Base-by-base conservation (phyloP, 139 green algal genomes). In the Mesostigma viride region DNA sequence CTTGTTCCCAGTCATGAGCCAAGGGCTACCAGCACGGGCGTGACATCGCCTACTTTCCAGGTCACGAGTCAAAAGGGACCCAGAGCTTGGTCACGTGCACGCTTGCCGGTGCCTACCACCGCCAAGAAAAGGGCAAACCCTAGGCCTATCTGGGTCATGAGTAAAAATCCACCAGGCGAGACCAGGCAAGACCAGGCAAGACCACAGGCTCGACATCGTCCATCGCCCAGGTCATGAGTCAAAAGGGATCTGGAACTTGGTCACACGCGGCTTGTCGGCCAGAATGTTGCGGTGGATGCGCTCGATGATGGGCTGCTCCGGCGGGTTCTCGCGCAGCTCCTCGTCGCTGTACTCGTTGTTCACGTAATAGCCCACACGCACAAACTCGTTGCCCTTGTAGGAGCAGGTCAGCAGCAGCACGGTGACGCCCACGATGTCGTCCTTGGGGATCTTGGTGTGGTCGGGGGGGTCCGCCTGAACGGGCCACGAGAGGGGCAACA, bases 341-440 rank as follows among this genome's bases (percentile, higher is more conserved):
- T 95, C 86, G 24, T 96, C 89, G 40, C 36, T 30, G 72, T 98
- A 98, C 61, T 97, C 92, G 58, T 88, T 91, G 76, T 93, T 95
- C 8, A 97, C 86, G 69, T 96, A 97, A 71, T 97, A 98, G 0
- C 92, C 77, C 17, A 84, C 68, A 22, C 75, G 31, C 32, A 85
- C 76, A 67, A 85, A 82, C 72, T 82, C 73, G 30, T 78, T n/a
- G 31, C 58, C 57, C 14, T 67, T 65, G 80, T 98, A 98, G 2
- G 82, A 90, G 84, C 92, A 98, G 2, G 91, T 96, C 2, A 98
- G 83, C 47, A 98, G 80, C 24, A 98, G 73, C 35, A 93, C 88
- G 0, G 92, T 98, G 0, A 96, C 89, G 30, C 92, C 92, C 3
- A 96, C 66, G 24, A 98, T 68, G 64, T 94, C 87, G 28, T 84